These are phyloP conservation scores for Sechiopsis laciniata DNA, from an alignment of 306 rosid species.

Conservation along the genomic window DNA sequence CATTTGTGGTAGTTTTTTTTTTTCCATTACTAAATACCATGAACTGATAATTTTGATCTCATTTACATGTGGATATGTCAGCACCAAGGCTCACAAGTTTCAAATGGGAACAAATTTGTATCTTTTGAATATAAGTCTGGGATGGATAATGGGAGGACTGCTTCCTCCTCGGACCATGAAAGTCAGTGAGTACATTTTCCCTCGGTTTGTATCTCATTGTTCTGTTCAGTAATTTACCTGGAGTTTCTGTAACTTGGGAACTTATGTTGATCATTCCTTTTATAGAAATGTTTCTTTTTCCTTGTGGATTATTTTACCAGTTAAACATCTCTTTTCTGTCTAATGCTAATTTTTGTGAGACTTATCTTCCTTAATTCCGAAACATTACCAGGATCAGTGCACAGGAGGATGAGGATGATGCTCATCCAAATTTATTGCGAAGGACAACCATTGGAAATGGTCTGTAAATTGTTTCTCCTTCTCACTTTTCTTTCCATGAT, in stretches of 20 bases:
- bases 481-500: background rate
- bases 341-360: background rate
- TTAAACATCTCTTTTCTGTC: constrained; percentile 2
- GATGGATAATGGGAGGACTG: constrained; percentile 93
- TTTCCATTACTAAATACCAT: background rate
- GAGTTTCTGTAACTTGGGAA: too few relatives aligned
- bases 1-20: background rate
- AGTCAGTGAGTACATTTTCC: constrained; percentile 67
- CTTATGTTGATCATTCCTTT: background rate
- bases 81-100: constrained; percentile 90
- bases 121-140: constrained; percentile 94
- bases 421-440: constrained; percentile 59
- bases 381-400: constrained; percentile 68
- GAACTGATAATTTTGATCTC: constrained; percentile 21
- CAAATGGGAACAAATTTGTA: constrained; percentile 86
- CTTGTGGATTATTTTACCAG: too few relatives aligned
- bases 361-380: constrained; percentile 4
- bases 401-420: constrained; percentile 93
- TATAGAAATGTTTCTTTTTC: background rate
- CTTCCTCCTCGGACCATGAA: constrained; percentile 93
- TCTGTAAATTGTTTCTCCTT: constrained; percentile 26
- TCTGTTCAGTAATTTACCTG: background rate
- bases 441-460: constrained; percentile 98
- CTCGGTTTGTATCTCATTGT: background rate
- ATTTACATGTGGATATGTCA: constrained; percentile 34